These are phyloP conservation scores for Barnettozyma californica DNA, from an alignment of 805 yeast species.

Conservation along the genomic window DNA sequence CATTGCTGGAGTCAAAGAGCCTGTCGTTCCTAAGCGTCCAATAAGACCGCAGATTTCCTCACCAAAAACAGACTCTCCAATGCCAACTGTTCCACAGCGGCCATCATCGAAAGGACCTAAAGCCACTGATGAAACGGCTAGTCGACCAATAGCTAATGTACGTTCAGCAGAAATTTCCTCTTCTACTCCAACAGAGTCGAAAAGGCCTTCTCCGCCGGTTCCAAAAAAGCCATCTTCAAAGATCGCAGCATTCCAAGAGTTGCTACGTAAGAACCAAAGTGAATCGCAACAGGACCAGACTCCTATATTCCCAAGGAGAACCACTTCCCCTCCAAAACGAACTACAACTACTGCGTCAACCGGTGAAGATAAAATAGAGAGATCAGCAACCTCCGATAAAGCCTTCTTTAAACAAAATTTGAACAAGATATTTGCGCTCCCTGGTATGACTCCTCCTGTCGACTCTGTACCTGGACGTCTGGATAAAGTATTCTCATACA, in stretches of 20 bases:
- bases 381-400: conserved; percentile 18
- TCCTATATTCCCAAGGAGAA: conserved; percentile 7
- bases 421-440: conserved; percentile 56
- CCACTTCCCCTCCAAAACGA: conserved; percentile 36
- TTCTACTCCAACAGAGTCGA: not conserved
- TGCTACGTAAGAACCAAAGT: conserved; percentile 57
- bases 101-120: conserved; percentile 12
- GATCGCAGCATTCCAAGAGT: conserved; percentile 77
- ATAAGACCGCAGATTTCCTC: not conserved
- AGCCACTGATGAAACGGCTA: not conserved
- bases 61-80: not conserved
- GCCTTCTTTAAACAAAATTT: conserved; percentile 47
- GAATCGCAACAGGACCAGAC: conserved; percentile 34
- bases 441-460: conserved; percentile 39
- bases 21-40: conserved; percentile 14
- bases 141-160: conserved; percentile 4
- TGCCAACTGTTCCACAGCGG: not conserved
- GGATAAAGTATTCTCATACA: not conserved
- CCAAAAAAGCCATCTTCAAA: conserved; percentile 76
- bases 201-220: conserved; percentile 49
- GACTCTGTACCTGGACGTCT: conserved; percentile 21
- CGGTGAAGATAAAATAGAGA: not conserved
- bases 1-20: not conserved
- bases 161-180: not conserved
- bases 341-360: not conserved